Percentiles rank a stretch among this genome's conserved stretches.
These are phyloP conservation scores for Chernovozyma sophiae-reginae DNA, from an alignment of 1,139 yeast species.

Conservation along the genomic window DNA sequence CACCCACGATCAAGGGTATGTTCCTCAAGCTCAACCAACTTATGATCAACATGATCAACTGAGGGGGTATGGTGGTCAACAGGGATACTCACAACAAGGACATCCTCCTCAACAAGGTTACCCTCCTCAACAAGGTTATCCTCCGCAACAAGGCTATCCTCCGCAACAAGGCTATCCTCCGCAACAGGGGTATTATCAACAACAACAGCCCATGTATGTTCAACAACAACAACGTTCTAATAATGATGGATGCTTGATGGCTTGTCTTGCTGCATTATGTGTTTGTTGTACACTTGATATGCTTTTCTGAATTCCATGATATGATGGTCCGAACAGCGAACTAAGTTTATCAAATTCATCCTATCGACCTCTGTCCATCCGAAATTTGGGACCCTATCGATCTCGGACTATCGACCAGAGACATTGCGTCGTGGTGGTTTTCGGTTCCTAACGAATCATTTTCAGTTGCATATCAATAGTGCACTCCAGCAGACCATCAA, in stretches of 20 bases:
- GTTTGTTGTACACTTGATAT: slow-evolving; percentile 71
- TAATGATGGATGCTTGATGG: slow-evolving; percentile 54
- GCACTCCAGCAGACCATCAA: too few relatives aligned
- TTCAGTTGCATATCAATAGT: too few relatives aligned
- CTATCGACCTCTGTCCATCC: too few relatives aligned
- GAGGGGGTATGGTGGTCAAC: slow-evolving; percentile 20
- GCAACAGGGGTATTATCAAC: slow-evolving; percentile 28
- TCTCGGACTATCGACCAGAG: too few relatives aligned
- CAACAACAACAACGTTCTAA: slow-evolving; percentile 50
- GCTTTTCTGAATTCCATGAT: slow-evolving; percentile 52
- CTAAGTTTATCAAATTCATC: too few relatives aligned
- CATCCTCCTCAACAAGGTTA: slow-evolving; percentile 18
- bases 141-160: slow-evolving; percentile 21
- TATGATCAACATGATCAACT: slow-evolving; percentile 26
- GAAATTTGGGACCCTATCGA: too few relatives aligned
- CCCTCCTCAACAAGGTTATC: slow-evolving; percentile 33
- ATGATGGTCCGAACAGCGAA: too few relatives aligned
- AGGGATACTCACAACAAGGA: slow-evolving; percentile 3
- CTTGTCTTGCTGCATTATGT: slow-evolving; percentile 71
- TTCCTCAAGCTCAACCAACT: slow-evolving; percentile 34
- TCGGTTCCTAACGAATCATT: too few relatives aligned
- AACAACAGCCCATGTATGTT: slow-evolving; percentile 65
- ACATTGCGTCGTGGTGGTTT: too few relatives aligned
- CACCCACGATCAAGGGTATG: slow-evolving; percentile 17
- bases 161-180: slow-evolving; percentile 20